These are phyloP conservation scores for Trametes cingulata DNA, from an alignment of 768 basidiomycete species.

Conservation along the genomic window DNA sequence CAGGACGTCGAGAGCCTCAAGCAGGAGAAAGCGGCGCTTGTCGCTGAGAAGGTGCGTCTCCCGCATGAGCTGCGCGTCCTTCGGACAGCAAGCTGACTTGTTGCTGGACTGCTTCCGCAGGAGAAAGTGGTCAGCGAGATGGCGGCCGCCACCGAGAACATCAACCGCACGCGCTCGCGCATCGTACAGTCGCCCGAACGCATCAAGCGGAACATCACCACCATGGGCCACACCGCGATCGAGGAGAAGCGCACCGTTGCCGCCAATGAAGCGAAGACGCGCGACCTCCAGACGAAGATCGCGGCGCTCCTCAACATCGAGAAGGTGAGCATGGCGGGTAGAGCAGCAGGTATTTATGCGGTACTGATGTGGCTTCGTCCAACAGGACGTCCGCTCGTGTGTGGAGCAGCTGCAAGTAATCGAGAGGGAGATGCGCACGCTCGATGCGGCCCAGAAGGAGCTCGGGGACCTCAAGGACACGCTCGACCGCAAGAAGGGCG, in stretches of 20 bases:
- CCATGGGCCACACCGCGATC: conserved; percentile 66
- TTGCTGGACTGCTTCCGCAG: conserved; percentile 39
- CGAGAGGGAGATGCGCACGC: conserved; percentile 61
- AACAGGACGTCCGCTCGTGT: conserved; percentile 70
- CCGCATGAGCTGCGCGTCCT: not conserved
- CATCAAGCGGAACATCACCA: conserved; percentile 76
- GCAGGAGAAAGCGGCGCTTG: conserved; percentile 62
- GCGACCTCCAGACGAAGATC: conserved; percentile 77
- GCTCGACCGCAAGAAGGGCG: conserved; percentile 72
- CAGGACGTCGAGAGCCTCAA: conserved; percentile 73
- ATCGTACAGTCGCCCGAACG: conserved; percentile 93
- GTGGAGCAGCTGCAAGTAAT: conserved; percentile 77
- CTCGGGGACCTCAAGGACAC: conserved; percentile 68
- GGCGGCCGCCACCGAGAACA: conserved; percentile 56
- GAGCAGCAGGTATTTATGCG: not conserved
- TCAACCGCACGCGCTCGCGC: conserved; percentile 64
- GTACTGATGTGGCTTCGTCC: not conserved
- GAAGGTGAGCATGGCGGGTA: conserved; percentile 47
- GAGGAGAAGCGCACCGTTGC: conserved; percentile 72
- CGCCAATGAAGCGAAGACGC: conserved; percentile 67
- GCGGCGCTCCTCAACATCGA: conserved; percentile 72
- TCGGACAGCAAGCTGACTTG: not conserved
- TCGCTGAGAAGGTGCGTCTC: conserved; percentile 59
- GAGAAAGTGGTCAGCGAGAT: conserved; percentile 66
- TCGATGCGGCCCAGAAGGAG: conserved; percentile 68